Base-by-base conservation (phyloP, 805 yeast species). In the Scheffersomyces spartinae region DNA sequence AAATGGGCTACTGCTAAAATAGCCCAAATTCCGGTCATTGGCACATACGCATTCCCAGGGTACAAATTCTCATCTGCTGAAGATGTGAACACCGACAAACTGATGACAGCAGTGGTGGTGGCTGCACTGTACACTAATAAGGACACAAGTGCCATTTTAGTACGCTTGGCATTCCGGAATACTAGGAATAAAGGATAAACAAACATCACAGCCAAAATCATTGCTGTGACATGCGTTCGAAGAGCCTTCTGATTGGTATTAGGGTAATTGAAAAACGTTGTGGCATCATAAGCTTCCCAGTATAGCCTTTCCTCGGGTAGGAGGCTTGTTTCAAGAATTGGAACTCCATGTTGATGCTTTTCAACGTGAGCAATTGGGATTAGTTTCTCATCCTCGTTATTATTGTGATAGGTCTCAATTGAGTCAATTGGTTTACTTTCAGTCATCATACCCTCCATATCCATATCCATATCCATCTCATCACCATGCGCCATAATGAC, bases 241-340 rank as follows among this genome's bases (percentile, higher is more conserved):
- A 85, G 52, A 1, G 74, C 64, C 9, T 59, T 31, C 29, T 71
- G 65, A 35, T 64, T 63, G 3, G 71, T 63, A 2, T 65, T 38
- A 0, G 62, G 64, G 8, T 68, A 43, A 6, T 69, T 73, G 52
- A 82, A 73, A 47, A 65, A 85, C 3, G 83, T 74, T 2, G 88
- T 77, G 9, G 93, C 72, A 42, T 80, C 73, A 51, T 85, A 86
- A 14, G 51, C 45, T 25, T 72, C 74, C 96, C 96, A 86, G 49
- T 67, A 86, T 15, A 63, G 45, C 28, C 72, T 56, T 48, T 85
- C 95, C 23, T 73, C 79, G 1, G 86, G 77, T 10, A 74, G 63
- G 25, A 86, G 61, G 11, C 69, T 42, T 2, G 80, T 77, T 15
- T 72, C 55, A 23, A 85, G 58, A 21, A 86, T 81, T 1, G 94